Evolutionary conservation across 176 grass and related monocot species (phyloP).

Genomic region (Metroxylon sagu): DNA sequence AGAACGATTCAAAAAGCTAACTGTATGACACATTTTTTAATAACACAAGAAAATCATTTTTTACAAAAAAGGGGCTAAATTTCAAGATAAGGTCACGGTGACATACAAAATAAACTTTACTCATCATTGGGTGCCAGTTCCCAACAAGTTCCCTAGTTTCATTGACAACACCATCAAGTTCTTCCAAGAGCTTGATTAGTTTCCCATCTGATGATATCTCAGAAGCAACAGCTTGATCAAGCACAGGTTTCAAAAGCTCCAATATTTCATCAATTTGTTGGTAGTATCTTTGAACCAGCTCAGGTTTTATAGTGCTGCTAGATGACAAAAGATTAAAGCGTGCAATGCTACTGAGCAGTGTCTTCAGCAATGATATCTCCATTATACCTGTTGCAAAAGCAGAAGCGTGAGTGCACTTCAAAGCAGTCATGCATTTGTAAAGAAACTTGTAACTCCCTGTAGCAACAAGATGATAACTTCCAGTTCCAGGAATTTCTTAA

Average conservation of each 20-base stretch:
- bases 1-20: no score
- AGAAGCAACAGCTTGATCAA: not conserved
- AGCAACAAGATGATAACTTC: no score
- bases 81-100: not conserved
- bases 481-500: no score
- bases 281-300: constrained; percentile 2
- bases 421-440: no score
- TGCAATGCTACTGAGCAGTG: not conserved
- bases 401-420: not conserved
- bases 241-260: constrained; percentile 2
- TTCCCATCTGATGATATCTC: constrained; percentile 11
- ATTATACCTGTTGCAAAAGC: constrained; percentile 7
- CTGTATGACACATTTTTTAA: no score
- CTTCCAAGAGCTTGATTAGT: constrained; percentile 25
- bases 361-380: constrained; percentile 8
- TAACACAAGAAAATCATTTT: no score
- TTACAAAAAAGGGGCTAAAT: not conserved
- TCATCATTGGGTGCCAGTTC: constrained; percentile 76
- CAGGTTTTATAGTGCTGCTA: not conserved
- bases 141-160: constrained; percentile 48
- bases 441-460: no score
- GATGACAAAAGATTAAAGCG: not conserved
- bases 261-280: constrained; percentile 2
- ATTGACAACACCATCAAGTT: constrained; percentile 43
- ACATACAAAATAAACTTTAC: constrained; percentile 91